Conservation (phyloP, 2,329 filamentous ascomycete species). For the Alternaria gaisen region DNA sequence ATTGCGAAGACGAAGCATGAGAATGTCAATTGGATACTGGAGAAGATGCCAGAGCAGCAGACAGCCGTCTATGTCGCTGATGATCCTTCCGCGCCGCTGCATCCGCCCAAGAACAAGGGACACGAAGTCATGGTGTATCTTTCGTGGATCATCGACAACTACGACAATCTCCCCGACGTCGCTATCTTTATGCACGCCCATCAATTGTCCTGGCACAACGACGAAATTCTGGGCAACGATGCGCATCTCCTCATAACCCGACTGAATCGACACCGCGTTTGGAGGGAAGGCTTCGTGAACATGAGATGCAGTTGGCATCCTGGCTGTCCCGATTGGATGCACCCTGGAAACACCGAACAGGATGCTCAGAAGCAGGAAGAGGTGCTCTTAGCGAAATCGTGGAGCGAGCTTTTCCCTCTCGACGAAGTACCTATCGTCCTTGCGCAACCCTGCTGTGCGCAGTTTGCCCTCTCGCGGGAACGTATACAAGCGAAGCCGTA, state of each 20-base stretch:
- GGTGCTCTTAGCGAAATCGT: constrained; percentile 54
- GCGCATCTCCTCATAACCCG: constrained; percentile 56
- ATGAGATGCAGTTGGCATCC: constrained; percentile 64
- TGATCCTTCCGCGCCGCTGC: constrained; percentile 56
- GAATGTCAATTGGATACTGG: constrained; percentile 64
- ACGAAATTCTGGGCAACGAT: constrained; percentile 58
- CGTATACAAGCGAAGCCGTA: constrained; percentile 64
- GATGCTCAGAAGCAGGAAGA: constrained; percentile 56
- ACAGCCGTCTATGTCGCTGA: constrained; percentile 63
- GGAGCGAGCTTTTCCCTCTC: constrained; percentile 59
- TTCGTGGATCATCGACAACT: constrained; percentile 69
- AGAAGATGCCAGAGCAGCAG: constrained; percentile 59
- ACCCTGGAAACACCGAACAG: constrained; percentile 53
- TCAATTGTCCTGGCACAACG: constrained; percentile 67
- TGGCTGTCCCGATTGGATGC: constrained; percentile 65
- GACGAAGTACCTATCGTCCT: constrained; percentile 60
- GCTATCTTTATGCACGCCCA: constrained; percentile 70
- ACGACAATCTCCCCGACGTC: constrained; percentile 66
- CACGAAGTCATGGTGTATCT: constrained; percentile 71
- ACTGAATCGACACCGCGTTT: constrained; percentile 57
- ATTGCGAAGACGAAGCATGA: constrained; percentile 63
- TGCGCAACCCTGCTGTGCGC: constrained; percentile 70
- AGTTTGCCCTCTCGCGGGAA: constrained; percentile 68
- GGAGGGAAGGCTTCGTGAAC: constrained; percentile 63
- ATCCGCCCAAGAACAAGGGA: constrained; percentile 66